Base-by-base conservation (phyloP, 768 basidiomycete genomes). In the Cytidiella melzeri region DNA sequence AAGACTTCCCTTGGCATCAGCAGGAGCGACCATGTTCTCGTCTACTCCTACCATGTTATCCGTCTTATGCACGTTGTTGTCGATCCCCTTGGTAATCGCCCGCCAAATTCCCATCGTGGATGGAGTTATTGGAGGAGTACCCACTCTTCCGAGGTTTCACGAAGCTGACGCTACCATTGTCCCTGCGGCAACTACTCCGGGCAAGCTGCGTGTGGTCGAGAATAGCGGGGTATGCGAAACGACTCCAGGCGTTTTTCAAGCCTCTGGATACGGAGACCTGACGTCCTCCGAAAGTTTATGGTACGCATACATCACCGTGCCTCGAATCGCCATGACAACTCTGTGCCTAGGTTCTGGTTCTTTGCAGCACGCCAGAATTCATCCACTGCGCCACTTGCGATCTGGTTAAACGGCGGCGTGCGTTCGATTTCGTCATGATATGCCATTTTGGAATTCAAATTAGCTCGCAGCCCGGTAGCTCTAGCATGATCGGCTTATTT, bases 141-240 rank as follows among this genome's bases (percentile, higher is more conserved):
- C 67, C 1, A 46, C 43, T 13, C 25, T 41, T 1, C n/a, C 52
- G 19, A 6, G 12, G 42, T 19, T 25, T 39, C 27, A 36, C 19
- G 20, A 42, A 30, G 52, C 50, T n/a, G 37, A 37, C 23, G 20
- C 25, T 13, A n/a, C 13, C 40, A n/a, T 39, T 19, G 21, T 30
- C 12, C 43, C 58, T 11, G 47, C 55, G 1, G 54, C 55, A 9
- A 61, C 63, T 5, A 62, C 61, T 1, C 74, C 77, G 6, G 78
- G 78, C 24, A 68, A 73, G 54, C 69, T 83, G 26, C 74, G 81
- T 5, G 69, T 78, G 12, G 69, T 73, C 2, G 76, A 83, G 56
- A 83, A 83, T 55, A 80, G 80, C 5, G 79, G 80, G 9, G 61
- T 83, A 28, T 84, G 82, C 61, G 82, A 83, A 64, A 82, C 78